Evolutionary conservation across 2,329 filamentous ascomycete species (phyloP).

Genomic region (Trichoderma afroharzianum): DNA sequence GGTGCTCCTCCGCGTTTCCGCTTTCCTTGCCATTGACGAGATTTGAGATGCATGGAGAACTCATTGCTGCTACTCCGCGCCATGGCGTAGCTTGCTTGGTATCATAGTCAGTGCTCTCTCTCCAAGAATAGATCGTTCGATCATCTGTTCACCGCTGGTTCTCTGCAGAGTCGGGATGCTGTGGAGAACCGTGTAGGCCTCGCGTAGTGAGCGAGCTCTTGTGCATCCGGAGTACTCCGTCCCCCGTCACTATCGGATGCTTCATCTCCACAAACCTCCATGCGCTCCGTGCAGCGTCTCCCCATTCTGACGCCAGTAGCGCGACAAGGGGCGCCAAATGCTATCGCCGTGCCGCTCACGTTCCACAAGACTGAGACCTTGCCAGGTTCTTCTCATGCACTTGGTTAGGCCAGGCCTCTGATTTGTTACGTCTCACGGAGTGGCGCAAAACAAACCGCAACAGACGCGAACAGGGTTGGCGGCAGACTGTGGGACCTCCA

Average conservation of each 20-base stretch:
- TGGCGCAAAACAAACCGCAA: constrained; percentile 15
- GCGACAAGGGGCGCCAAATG: constrained; percentile 16
- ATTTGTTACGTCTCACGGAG: constrained; percentile 6
- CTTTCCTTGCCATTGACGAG: neutral
- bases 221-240: constrained; percentile 16
- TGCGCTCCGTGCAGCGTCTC: constrained; percentile 16
- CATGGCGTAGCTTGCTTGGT: neutral
- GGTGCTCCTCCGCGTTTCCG: neutral
- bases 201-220: constrained; percentile 11
- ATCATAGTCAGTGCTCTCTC: neutral
- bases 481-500: constrained; percentile 4
- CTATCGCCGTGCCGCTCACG: constrained; percentile 16
- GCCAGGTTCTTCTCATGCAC: constrained; percentile 2
- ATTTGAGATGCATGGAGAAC: no score
- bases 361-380: constrained; percentile 15
- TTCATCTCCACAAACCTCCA: constrained; percentile 12
- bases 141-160: constrained; percentile 18
- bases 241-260: constrained; percentile 15
- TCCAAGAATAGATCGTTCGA: constrained; percentile 11
- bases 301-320: constrained; percentile 18
- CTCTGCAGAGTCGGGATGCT: constrained; percentile 15
- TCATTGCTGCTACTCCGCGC: neutral
- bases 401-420: neutral
- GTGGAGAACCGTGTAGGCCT: constrained; percentile 14
- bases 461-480: constrained; percentile 13